These are phyloP conservation scores for Peronosclerospora sorghi DNA, from an alignment of 352 stramenopile species.

Conservation along the genomic window DNA sequence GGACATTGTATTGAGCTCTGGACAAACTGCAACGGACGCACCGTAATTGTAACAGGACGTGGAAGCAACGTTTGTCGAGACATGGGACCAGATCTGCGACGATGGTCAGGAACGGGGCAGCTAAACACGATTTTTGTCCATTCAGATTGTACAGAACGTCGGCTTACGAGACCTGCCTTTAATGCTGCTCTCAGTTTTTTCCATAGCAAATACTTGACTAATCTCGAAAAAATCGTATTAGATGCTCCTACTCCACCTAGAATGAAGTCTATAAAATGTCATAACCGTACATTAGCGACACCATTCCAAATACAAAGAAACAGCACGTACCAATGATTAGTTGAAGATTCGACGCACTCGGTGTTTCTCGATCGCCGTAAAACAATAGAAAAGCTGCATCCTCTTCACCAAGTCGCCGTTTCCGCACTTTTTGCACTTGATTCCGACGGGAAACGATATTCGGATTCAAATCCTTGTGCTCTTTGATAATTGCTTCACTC, in stretches of 20 bases:
- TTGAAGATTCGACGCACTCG: slow-evolving; percentile 33
- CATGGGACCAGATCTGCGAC: slow-evolving; percentile 28
- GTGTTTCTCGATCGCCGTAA: slow-evolving; percentile 39
- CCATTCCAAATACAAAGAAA: neutral
- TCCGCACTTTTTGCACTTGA: slow-evolving; percentile 8
- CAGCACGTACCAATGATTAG: slow-evolving; percentile 44
- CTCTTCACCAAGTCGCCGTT: slow-evolving; percentile 40
- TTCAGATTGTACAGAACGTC: slow-evolving; percentile 41
- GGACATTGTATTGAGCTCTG: slow-evolving; percentile 17
- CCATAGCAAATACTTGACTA: slow-evolving; percentile 44
- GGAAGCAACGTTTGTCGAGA: slow-evolving; percentile 30
- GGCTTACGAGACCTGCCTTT: slow-evolving; percentile 20
- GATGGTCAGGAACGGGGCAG: slow-evolving; percentile 20
- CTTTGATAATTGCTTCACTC: slow-evolving; percentile 1
- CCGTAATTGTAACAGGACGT: slow-evolving; percentile 48
- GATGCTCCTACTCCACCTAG: slow-evolving; percentile 23
- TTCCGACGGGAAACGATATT: slow-evolving; percentile 8
- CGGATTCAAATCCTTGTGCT: neutral
- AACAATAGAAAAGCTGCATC: slow-evolving; percentile 62
- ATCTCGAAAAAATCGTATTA: slow-evolving; percentile 19
- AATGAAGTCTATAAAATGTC: slow-evolving; percentile 37
- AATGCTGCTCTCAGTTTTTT: slow-evolving; percentile 35
- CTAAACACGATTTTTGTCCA: slow-evolving; percentile 80
- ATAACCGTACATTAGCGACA: slow-evolving; percentile 2
- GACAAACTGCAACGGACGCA: slow-evolving; percentile 36